phyloP scores from a whole-genome alignment of 306 rosid species.

The Purshia tridentata region DNA sequence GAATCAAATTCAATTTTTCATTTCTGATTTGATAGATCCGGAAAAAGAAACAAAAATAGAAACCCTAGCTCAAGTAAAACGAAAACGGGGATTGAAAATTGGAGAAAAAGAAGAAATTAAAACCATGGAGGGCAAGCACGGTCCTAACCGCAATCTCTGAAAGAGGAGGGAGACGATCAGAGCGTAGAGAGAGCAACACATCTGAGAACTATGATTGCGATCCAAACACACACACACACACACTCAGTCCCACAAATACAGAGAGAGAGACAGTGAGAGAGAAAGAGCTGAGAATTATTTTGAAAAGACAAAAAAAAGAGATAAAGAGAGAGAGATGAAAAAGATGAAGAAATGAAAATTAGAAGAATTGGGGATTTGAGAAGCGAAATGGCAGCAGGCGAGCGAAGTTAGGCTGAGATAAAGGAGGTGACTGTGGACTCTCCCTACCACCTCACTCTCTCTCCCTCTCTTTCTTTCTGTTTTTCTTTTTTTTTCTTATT shows the following conservation, averaged over 20 bases:
- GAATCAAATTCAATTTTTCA: too few relatives aligned
- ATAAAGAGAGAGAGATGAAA: not conserved
- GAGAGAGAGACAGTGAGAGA: not conserved
- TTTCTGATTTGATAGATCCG: slow-evolving; percentile 5
- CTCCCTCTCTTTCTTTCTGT: not conserved
- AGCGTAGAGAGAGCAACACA: slow-evolving; percentile 37
- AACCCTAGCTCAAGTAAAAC: slow-evolving; percentile 1
- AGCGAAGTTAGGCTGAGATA: slow-evolving; percentile 40
- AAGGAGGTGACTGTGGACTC: slow-evolving; percentile 38
- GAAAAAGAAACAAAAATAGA: not conserved
- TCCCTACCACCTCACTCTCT: slow-evolving; percentile 15
- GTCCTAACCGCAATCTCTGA: slow-evolving; percentile 41
- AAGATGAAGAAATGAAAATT: not conserved
- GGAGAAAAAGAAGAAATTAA: not conserved
- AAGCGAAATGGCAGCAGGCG: slow-evolving; percentile 28
- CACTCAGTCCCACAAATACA: not conserved
- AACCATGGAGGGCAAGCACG: not conserved
- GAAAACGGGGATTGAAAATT: not conserved
- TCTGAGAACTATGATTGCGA: slow-evolving; percentile 28
- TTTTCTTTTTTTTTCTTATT: not conserved
- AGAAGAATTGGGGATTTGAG: slow-evolving; percentile 1
- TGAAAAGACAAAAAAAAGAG: not conserved
- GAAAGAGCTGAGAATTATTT: not conserved
- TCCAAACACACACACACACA: slow-evolving; percentile 9
- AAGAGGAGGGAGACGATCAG: slow-evolving; percentile 34